phyloP scores from a whole-genome alignment of 108 stramenopile genomes.

The Pelagomonas calceolata region DNA sequence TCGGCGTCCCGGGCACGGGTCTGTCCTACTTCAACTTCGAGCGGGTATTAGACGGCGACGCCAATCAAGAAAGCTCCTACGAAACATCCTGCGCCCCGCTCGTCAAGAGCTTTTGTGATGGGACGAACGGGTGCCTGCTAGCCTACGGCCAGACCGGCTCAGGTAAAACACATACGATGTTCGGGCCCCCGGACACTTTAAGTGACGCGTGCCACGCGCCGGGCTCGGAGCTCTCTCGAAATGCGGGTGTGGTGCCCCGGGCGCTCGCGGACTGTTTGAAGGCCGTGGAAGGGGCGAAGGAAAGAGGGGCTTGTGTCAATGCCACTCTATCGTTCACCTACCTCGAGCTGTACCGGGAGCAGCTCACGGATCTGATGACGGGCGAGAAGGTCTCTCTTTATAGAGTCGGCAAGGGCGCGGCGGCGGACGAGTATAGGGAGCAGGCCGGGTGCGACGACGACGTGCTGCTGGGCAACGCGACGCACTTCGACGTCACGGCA shows the following conservation, averaged over 20 bases:
- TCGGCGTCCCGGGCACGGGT: constrained; percentile 41
- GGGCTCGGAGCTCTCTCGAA: neutral
- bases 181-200: constrained; percentile 24
- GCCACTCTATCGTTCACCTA: constrained; percentile 32
- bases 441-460: constrained; percentile 48
- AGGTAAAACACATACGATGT: constrained; percentile 63
- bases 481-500: constrained; percentile 23
- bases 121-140: constrained; percentile 48
- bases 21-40: constrained; percentile 49
- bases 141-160: constrained; percentile 61
- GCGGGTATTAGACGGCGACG: constrained; percentile 30
- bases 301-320: constrained; percentile 13
- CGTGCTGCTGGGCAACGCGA: constrained; percentile 15
- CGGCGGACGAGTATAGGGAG: constrained; percentile 31
- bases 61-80: constrained; percentile 19
- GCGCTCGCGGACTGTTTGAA: constrained; percentile 39
- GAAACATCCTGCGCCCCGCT: constrained; percentile 8
- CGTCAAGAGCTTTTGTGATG: constrained; percentile 45
- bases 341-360: constrained; percentile 55
- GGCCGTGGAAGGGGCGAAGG: constrained; percentile 5
- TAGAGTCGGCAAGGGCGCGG: neutral
- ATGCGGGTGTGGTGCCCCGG: constrained; percentile 35
- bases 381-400: neutral
- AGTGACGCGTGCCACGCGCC: neutral
- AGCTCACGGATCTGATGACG: constrained; percentile 43